Evolutionary conservation across 176 grass and related monocot genomes (phyloP), one percentile per base, ranked within the genome.

Genomic region (Rhipidocladum racemiflorum): DNA sequence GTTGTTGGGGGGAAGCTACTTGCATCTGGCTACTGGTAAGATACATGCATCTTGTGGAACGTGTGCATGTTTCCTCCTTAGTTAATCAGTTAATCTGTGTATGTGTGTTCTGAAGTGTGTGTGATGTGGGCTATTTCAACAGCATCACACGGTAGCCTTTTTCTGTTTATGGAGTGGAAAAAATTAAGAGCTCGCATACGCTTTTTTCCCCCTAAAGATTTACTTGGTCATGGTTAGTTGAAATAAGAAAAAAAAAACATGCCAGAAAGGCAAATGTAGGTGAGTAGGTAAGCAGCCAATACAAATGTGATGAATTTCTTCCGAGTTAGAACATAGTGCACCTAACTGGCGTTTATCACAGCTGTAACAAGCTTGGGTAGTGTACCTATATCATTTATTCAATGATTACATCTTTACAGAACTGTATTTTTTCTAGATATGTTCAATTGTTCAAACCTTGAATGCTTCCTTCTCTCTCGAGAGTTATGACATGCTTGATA

Each of bases 11-110:
- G 92, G 81, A 98, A 98, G 59, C 84, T 98, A 69, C 92, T 98
- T 72, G 83, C 65, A 76, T 98, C 90, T 15, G 96, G 96, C 32
- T 98, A 98, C 92, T 98, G 96, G 96, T 95, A 91, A 65, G n/a
- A 21, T 24, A 44, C 35, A 51, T 51, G 30, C 48, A 72, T 46
- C 55, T 17, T 45, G 9, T 59, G 43, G 4, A 72, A 63, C 4
- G 30, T 54, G 5, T 57, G 54, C 24, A 45, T 42, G 21, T 65
- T 81, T 38, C 23, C 48, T 62, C 36, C 45, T 44, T 36, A 75
- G 53, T 61, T 36, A 25, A 82, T 27, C 59, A 77, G 24, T 72
- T 65, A 27, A 30, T 63, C 9, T 32, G 10, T 83, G 38, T 38
- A 77, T 6, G 51, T 8, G 21, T 27, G 16, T 59, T 76, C 25